phyloP scores from a whole-genome alignment of 2,329 filamentous ascomycete species.

The Penicillium palitans region DNA sequence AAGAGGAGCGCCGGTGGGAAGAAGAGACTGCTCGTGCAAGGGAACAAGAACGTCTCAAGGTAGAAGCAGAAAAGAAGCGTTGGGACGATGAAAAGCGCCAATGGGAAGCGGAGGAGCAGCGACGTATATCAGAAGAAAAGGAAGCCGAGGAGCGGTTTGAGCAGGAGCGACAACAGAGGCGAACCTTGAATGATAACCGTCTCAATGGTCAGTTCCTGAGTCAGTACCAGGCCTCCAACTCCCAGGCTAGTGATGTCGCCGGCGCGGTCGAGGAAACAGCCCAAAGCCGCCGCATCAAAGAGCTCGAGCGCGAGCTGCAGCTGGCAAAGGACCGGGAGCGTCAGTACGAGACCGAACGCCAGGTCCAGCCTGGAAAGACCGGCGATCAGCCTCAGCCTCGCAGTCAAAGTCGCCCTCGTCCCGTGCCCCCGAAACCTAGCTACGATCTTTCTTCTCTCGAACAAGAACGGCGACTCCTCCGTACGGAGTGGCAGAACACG shows the following conservation, averaged over 20 bases:
- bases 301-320: conserved; percentile 74
- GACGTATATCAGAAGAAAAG: conserved; percentile 68
- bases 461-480: conserved; percentile 61
- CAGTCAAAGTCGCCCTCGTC: conserved; percentile 33
- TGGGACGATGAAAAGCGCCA: conserved; percentile 59
- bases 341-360: conserved; percentile 62
- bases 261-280: conserved; percentile 48
- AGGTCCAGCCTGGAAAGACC: conserved; percentile 40
- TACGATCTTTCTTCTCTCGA: conserved; percentile 59
- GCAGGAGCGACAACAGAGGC: conserved; percentile 64
- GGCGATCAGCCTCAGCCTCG: conserved; percentile 25
- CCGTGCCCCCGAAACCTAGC: conserved; percentile 45
- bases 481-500: conserved; percentile 55
- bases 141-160: conserved; percentile 68
- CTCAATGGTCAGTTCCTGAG: conserved; percentile 82
- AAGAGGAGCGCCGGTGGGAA: conserved; percentile 51
- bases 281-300: conserved; percentile 69
- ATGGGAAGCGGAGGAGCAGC: conserved; percentile 76
- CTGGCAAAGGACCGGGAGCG: conserved; percentile 67
- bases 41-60: conserved; percentile 52
- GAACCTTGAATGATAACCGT: conserved; percentile 63
- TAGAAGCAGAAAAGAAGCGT: conserved; percentile 49
- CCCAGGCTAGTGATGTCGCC: conserved; percentile 52
- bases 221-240: conserved; percentile 78
- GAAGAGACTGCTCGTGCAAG: conserved; percentile 49